Evolutionary conservation across 768 basidiomycete genomes (phyloP), one percentile per base, ranked within the genome.

Genomic region (Aureoboletus auriporus): DNA sequence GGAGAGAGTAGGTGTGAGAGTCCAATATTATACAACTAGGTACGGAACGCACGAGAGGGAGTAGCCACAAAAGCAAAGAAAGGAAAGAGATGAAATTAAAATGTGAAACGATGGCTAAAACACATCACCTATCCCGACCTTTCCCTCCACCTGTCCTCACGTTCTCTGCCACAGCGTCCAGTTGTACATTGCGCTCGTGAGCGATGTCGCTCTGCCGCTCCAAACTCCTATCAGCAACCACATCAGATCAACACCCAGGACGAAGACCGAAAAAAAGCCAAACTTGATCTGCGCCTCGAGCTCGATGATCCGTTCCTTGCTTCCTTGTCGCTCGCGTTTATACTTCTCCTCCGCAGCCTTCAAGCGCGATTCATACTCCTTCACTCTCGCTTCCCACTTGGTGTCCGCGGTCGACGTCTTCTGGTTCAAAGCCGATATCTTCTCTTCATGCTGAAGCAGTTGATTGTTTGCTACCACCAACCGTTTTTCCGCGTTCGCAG

Each of bases 381-480:
- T 86, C 39, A 98, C 89, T n/a, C 94, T 75, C 0, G 86, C 90
- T 60, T 94, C 93, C 93, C 94, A 98, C 67, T 94, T 95, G 44
- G 71, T 72, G 56, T 96, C 93, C 0, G 89, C 86, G 0, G 71
- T 73, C 0, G 75, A 71, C 33, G 77, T 87, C 73, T 84, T 87
- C 69, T 83, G 76, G 55, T 85, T 86, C 68, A 89, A 76, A 35
- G 72, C 66, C 1, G 85, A 81, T 42, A 94, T 77, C 69, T 86
- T 86, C 68, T 94, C 91, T 63, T 98, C 95, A 4, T 88, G 82
- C 20, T 82, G 76, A 2, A 83, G 65, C 3, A 97, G 75, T 64
- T 95, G 92, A 54, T 93, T 93, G 60, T 86, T 86, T 5, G 86
- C 80, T 42, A 87, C 86, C 44, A 80, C 80, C n/a, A 91, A 71